These are phyloP conservation scores for Tolypocladium pustulatum DNA, from an alignment of 2,329 filamentous ascomycete genomes.

Conservation along the genomic window DNA sequence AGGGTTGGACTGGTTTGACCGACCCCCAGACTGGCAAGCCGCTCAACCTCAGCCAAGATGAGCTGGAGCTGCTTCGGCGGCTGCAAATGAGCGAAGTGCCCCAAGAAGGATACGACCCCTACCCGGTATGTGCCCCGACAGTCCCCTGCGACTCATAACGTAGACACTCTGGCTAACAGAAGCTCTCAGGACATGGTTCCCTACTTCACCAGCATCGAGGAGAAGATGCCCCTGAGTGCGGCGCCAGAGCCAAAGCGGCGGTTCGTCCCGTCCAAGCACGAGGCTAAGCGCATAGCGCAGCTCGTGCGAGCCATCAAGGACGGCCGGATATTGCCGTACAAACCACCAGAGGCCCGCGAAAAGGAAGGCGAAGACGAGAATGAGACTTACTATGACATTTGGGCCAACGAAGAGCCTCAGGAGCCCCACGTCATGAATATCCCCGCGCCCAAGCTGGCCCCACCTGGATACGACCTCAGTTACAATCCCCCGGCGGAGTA, in stretches of 20 bases:
- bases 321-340: constrained; percentile 86
- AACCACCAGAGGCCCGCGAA: constrained; percentile 55
- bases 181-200: constrained; percentile 65
- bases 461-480: constrained; percentile 88
- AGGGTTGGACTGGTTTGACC: constrained; percentile 93
- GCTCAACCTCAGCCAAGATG: constrained; percentile 74
- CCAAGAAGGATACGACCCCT: constrained; percentile 83
- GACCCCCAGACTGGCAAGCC: constrained; percentile 92
- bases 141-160: not conserved
- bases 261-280: constrained; percentile 93
- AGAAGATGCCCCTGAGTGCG: constrained; percentile 89
- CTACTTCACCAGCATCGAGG: constrained; percentile 83
- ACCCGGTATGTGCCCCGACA: constrained; percentile 49
- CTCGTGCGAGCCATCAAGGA: constrained; percentile 92
- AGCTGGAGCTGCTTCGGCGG: constrained; percentile 78
- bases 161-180: not conserved
- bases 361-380: constrained; percentile 64
- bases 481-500: constrained; percentile 97
- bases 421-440: constrained; percentile 89
- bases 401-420: constrained; percentile 81
- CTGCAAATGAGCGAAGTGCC: constrained; percentile 84
- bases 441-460: constrained; percentile 83
- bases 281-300: constrained; percentile 94
- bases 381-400: constrained; percentile 74
- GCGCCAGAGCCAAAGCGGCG: constrained; percentile 93